phyloP scores from a whole-genome alignment of 1,139 yeast genomes.

The Scheffersomyces segobiensis region DNA sequence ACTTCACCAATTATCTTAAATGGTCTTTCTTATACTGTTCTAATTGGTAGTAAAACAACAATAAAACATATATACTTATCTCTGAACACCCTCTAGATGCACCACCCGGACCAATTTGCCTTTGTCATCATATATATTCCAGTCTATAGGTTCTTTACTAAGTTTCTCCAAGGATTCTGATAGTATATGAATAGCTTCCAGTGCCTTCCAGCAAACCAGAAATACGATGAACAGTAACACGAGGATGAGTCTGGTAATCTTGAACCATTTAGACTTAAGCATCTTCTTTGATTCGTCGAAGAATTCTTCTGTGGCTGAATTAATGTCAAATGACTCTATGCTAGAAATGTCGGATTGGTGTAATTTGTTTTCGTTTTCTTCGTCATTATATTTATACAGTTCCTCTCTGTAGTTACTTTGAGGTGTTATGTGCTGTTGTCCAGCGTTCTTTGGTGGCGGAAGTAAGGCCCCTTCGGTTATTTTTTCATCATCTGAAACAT shows the following conservation, averaged over 20 bases:
- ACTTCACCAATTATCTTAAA: neutral
- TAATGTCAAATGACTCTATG: neutral
- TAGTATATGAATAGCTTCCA: neutral
- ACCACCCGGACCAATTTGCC: neutral
- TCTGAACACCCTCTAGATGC: neutral
- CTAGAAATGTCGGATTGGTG: neutral
- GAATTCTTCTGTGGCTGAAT: neutral
- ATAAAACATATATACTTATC: neutral
- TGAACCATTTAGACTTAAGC: neutral
- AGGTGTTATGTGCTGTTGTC: neutral
- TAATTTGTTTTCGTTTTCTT: neutral
- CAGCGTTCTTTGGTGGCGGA: neutral
- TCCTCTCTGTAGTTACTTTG: neutral
- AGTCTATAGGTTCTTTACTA: neutral
- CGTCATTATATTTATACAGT: neutral
- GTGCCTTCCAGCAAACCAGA: neutral
- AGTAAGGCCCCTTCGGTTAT: neutral
- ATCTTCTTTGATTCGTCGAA: neutral
- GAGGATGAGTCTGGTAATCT: neutral
- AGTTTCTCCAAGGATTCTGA: neutral
- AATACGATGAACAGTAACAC: neutral
- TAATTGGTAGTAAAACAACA: too few species aligned
- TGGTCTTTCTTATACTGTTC: neutral
- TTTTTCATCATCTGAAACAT: neutral
- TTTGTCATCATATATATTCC: neutral